phyloP scores from a whole-genome alignment of 2,329 filamentous ascomycete species.

The Colletotrichum sp. region DNA sequence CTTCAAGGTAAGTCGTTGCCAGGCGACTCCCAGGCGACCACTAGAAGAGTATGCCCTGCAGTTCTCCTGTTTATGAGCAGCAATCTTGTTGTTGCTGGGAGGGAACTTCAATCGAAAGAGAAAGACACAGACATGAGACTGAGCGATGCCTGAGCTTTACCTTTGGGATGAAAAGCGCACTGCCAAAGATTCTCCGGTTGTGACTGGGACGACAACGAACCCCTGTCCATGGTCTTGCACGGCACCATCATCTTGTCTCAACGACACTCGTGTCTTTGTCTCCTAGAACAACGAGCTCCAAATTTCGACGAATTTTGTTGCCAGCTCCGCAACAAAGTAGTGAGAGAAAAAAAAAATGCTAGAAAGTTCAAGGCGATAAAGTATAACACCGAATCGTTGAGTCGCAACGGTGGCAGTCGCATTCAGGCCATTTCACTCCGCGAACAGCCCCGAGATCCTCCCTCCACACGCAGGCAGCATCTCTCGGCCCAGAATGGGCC shows the following conservation, averaged over 20 bases:
- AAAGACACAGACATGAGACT: not conserved
- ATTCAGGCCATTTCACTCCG: conserved; percentile 16
- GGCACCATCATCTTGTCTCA: not conserved
- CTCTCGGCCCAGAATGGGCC: conserved; percentile 7
- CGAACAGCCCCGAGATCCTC: conserved; percentile 4
- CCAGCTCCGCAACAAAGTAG: not conserved
- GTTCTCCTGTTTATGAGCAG: not conserved
- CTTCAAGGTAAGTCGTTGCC: not conserved
- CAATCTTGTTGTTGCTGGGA: not conserved
- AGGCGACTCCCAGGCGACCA: not conserved
- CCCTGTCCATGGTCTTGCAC: not conserved
- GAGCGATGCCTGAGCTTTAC: not conserved
- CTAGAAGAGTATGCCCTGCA: not conserved
- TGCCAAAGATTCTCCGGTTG: not conserved
- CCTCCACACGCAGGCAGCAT: not conserved
- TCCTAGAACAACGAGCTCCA: not conserved
- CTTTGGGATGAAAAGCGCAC: not conserved
- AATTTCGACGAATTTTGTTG: not conserved
- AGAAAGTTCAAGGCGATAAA: not conserved
- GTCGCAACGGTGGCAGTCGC: not conserved
- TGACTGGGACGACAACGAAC: not conserved
- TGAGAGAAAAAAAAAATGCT: not conserved
- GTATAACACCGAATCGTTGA: not conserved
- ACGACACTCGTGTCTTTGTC: not conserved
- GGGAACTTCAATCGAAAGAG: not conserved